A percentile compares a stretch with the other conserved stretches of the same genome.
These are phyloP conservation scores for Epichloe amarillans DNA, from an alignment of 2,329 filamentous ascomycete genomes.

Conservation along the genomic window DNA sequence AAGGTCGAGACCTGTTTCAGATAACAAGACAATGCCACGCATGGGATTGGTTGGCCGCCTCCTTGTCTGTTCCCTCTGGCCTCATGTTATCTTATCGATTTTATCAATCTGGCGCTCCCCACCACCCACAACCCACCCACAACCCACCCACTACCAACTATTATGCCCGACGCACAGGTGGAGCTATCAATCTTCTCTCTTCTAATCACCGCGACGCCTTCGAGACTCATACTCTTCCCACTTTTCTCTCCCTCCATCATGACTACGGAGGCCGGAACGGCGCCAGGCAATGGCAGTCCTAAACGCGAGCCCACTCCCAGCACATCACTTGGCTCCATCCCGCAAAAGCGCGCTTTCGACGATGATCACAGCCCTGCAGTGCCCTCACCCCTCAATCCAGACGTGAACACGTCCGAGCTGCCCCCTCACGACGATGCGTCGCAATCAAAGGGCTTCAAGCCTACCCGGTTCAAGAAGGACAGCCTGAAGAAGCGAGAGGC, in stretches of 20 bases:
- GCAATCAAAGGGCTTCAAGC: slow-evolving; percentile 21
- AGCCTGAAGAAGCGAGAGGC: slow-evolving; percentile 55
- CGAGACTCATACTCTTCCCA: neutral
- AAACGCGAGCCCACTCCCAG: slow-evolving; percentile 29
- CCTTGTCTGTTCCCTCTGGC: neutral
- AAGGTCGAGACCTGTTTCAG: slow-evolving; percentile 10
- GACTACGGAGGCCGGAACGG: slow-evolving; percentile 14
- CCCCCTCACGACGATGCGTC: slow-evolving; percentile 32
- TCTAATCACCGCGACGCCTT: neutral
- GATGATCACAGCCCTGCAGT: slow-evolving; percentile 58
- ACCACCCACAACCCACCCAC: neutral
- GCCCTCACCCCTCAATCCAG: slow-evolving; percentile 62
- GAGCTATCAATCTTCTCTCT: neutral
- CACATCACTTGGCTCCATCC: slow-evolving; percentile 33
- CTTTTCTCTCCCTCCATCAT: neutral
- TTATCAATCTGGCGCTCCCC: slow-evolving; percentile 5
- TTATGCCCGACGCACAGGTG: neutral
- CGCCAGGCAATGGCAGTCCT: slow-evolving; percentile 23
- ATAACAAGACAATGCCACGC: neutral
- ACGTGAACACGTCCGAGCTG: slow-evolving; percentile 31
- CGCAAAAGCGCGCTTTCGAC: slow-evolving; percentile 53
- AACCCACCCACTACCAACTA: neutral
- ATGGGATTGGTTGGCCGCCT: neutral
- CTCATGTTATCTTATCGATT: slow-evolving; percentile 6
- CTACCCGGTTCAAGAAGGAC: slow-evolving; percentile 47